Evolutionary conservation across 2,329 filamentous ascomycete genomes (phyloP).

Genomic region (Sclerotinia spermophila): DNA sequence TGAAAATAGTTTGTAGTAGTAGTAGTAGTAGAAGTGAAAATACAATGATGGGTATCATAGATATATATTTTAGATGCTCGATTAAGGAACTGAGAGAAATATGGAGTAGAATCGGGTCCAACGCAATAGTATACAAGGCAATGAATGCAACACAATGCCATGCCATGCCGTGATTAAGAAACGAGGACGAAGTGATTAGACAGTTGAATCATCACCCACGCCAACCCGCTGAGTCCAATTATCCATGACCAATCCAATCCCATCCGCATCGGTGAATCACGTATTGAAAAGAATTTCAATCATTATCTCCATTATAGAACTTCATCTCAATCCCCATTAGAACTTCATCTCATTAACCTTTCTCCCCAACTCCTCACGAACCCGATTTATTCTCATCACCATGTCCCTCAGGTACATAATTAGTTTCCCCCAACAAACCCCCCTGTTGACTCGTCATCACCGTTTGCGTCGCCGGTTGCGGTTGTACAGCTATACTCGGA

Average conservation of each 20-base stretch:
- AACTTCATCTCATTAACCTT: not conserved
- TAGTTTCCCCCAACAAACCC: constrained; percentile 63
- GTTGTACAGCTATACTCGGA: constrained; percentile 56
- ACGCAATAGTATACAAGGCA: not conserved
- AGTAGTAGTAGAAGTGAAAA: too few species aligned
- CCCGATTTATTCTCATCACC: constrained; percentile 22
- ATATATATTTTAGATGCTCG: not conserved
- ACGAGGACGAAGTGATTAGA: not conserved
- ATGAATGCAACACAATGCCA: not conserved
- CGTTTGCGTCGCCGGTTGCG: constrained; percentile 51
- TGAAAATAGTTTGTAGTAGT: too few species aligned
- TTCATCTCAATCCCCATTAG: not conserved
- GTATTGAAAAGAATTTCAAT: not conserved
- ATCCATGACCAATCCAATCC: not conserved
- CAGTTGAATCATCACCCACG: not conserved
- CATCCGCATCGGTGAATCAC: not conserved
- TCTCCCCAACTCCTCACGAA: not conserved
- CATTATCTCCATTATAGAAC: not conserved
- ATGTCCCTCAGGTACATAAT: constrained; percentile 63
- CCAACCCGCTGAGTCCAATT: not conserved
- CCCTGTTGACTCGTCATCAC: constrained; percentile 35
- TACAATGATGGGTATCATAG: not conserved
- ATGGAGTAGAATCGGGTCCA: not conserved
- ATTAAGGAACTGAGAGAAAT: not conserved
- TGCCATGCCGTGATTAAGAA: too few species aligned